Evolutionary conservation across 148 eudicot genomes (phyloP).

Genomic region (Nepenthes mirabilis): DNA sequence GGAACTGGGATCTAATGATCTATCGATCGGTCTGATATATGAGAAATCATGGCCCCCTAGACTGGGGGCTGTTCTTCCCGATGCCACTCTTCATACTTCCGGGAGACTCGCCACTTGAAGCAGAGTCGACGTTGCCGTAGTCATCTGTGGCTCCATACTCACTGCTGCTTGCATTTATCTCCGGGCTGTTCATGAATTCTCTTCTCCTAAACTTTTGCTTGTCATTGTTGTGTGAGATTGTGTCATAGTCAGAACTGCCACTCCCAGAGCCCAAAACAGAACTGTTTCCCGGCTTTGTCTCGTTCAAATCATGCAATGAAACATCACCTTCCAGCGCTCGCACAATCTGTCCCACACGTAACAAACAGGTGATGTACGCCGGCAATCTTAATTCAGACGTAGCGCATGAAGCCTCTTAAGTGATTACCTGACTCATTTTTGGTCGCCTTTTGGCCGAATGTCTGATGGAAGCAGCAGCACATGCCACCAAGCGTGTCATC

Average conservation of each 20-base stretch:
- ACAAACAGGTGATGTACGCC: too few relatives aligned
- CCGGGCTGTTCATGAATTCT: constrained; percentile 24
- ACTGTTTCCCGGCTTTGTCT: constrained; percentile 13
- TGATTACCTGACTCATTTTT: constrained; percentile 70
- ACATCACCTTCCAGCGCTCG: constrained; percentile 74
- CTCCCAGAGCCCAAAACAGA: constrained; percentile 13
- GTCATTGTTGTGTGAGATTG: constrained; percentile 15
- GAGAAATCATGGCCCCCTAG: too few relatives aligned
- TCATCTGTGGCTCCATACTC: constrained; percentile 29
- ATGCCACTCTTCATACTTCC: not conserved
- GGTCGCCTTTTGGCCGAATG: constrained; percentile 74
- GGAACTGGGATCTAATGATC: too few relatives aligned
- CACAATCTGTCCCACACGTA: constrained; percentile 35
- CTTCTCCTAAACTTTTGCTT: constrained; percentile 19
- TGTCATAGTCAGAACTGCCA: constrained; percentile 27
- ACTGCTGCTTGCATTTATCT: constrained; percentile 28
- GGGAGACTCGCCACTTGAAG: constrained; percentile 15
- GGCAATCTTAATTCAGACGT: not conserved
- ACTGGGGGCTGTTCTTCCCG: too few relatives aligned
- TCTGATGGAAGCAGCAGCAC: constrained; percentile 56
- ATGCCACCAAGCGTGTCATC: constrained; percentile 58
- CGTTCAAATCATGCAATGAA: constrained; percentile 50
- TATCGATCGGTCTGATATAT: too few relatives aligned
- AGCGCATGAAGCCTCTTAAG: too few relatives aligned
- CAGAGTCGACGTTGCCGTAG: constrained; percentile 8